phyloP scores from a whole-genome alignment of 257 asterid genomes.

The Misopates orontium region DNA sequence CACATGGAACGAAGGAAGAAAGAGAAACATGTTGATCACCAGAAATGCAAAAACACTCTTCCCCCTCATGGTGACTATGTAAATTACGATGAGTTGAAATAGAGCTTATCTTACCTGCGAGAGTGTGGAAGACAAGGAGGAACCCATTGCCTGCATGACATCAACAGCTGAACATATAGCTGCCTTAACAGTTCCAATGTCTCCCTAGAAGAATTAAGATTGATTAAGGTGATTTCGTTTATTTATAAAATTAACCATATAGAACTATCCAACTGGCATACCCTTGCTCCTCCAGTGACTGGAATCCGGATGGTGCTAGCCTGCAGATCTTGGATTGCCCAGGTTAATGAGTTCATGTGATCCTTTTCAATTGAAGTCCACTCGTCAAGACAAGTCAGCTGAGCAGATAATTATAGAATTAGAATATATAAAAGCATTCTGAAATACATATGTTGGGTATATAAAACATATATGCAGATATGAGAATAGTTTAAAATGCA shows the following conservation, averaged over 20 bases:
- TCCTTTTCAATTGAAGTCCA: conserved; percentile 75
- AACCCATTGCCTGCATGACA: conserved; percentile 76
- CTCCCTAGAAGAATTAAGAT: conserved; percentile 50
- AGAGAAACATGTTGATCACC: background rate
- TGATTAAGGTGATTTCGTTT: conserved; percentile 14
- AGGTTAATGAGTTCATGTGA: conserved; percentile 58
- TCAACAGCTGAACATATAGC: conserved; percentile 77
- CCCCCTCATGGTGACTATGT: background rate
- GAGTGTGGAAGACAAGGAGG: conserved; percentile 55
- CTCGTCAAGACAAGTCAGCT: conserved; percentile 63
- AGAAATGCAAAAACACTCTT: background rate
- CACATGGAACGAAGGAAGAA: background rate
- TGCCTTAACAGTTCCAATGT: conserved; percentile 55
- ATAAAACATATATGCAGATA: background rate
- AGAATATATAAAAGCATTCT: conserved; percentile 4
- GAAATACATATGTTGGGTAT: conserved; percentile 14
- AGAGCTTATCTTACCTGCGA: conserved; percentile 46
- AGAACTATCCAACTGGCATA: conserved; percentile 37
- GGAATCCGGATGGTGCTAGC: conserved; percentile 76
- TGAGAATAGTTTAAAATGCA: conserved; percentile 14
- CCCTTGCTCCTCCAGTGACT: conserved; percentile 73
- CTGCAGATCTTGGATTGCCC: conserved; percentile 62
- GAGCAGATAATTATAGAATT: conserved; percentile 26
- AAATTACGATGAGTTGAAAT: conserved; percentile 7
- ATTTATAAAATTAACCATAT: conserved; percentile 8